Evolutionary conservation across 805 yeast species (phyloP), one percentile per base, ranked within the genome.

Genomic region (Scheffersomyces spartinae): DNA sequence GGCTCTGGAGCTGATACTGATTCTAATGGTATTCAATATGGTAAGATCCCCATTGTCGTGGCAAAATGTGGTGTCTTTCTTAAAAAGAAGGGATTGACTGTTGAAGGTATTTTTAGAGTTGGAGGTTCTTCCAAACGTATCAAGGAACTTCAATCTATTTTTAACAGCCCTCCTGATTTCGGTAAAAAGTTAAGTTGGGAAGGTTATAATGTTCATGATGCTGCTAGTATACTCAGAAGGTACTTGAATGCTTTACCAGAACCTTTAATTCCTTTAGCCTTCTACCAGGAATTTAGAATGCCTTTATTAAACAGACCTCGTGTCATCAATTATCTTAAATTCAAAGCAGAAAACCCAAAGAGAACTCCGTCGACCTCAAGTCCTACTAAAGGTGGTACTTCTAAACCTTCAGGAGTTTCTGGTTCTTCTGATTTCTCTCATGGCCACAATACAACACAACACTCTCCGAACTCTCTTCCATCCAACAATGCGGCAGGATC

Each of bases 151-250:
- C 97, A 91, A 48, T 65, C 70, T 19, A 63, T 76, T 9, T 91
- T 91, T 57, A 82, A 86, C 28, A 55, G 80, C 2, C 84, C 95
- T 2, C 97, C 98, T 1, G 74, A 72, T 32, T 91, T 79, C 47
- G 99, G 98, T 10, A 71, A 84, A 26, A 79, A 78, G 38, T 65
- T 86, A 23, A 71, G 69, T 37, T 91, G 97, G 98, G 85, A 82
- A 25, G 88, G 94, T 1, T 91, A 73, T 53, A 83, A 85, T 1
- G 96, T 88, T 8, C 98, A 91, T 54, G 99, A 91, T 51, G 96
- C 95, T 1, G 94, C 97, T 2, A 81, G 91, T 11, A 62, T 91
- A 13, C 67, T 91, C 30, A 68, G 97, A 46, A 63, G 98, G 29
- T 91, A 71, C 47, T 62, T 91, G 34, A 84, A 85, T 43, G 75